Evolutionary conservation across 768 basidiomycete species (phyloP).

Genomic region (Infundibulicybe gibba): DNA sequence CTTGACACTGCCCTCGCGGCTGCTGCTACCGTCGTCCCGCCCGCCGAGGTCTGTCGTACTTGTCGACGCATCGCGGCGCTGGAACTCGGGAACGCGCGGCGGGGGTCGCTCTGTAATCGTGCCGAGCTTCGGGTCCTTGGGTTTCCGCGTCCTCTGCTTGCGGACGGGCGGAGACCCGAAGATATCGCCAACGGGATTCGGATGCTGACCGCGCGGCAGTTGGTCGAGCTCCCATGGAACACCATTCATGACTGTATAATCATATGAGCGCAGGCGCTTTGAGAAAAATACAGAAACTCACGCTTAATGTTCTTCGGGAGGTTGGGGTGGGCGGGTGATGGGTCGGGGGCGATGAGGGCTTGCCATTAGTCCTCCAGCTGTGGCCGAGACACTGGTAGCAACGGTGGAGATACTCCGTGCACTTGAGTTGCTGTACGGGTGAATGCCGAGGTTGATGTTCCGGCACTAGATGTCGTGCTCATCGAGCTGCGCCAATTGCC

Average conservation of each 20-base stretch:
- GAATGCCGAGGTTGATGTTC: slow-evolving; percentile 67
- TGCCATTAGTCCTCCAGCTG: slow-evolving; percentile 66
- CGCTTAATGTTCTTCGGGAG: slow-evolving; percentile 79
- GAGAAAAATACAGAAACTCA: slow-evolving; percentile 33
- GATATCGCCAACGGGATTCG: slow-evolving; percentile 58
- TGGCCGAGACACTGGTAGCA: slow-evolving; percentile 74
- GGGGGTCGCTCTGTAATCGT: slow-evolving; percentile 72
- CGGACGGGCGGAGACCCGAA: slow-evolving; percentile 59
- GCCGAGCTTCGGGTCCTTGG: slow-evolving; percentile 63
- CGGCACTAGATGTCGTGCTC: slow-evolving; percentile 66
- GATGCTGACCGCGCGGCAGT: slow-evolving; percentile 62
- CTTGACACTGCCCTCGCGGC: slow-evolving; percentile 43
- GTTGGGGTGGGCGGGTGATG: slow-evolving; percentile 23
- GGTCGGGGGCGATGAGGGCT: slow-evolving; percentile 23
- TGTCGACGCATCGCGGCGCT: slow-evolving; percentile 62
- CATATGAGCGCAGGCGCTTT: slow-evolving; percentile 6
- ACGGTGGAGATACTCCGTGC: slow-evolving; percentile 72
- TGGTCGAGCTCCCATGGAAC: slow-evolving; percentile 74
- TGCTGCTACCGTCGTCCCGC: slow-evolving; percentile 33
- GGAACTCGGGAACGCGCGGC: slow-evolving; percentile 42
- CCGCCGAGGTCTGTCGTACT: slow-evolving; percentile 70
- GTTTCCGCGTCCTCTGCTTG: slow-evolving; percentile 65
- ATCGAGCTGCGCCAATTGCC: slow-evolving; percentile 78
- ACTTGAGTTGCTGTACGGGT: slow-evolving; percentile 80
- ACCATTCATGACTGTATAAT: slow-evolving; percentile 62